Evolutionary conservation across 164 flowering plant species (phyloP), one percentile per base, ranked within the genome.

Genomic region (Cinnamomum chago): DNA sequence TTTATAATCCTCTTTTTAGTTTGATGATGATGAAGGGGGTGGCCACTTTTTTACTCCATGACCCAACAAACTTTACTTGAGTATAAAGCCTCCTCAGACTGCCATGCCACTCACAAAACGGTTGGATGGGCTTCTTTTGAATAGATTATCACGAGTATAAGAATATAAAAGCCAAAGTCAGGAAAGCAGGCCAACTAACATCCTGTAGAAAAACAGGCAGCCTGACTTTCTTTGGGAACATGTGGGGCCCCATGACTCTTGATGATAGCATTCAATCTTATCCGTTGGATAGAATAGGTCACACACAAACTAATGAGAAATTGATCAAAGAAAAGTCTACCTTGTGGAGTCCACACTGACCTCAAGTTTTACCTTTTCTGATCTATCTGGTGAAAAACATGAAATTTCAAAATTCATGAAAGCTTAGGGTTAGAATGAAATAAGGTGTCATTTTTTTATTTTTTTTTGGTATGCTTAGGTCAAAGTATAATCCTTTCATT

Each of bases 31-130:
- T 72, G 79, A 70, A 50, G 75, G 68, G 50, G 77, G 68, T 89
- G 85, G 82, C 86, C 85, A 83, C 87, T 85, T 86, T 85, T 72
- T 85, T 86, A 89, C 92, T 89, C 92, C 84, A 89, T 77, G 73
- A 73, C 83, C 85, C 85, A 64, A 72, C 75, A 65, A 72, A 72
- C 75, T 72, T 72, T 72, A 64, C 75, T 72, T 72, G 58, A 40
- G 27, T 62, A 66, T 67, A 72, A 72, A 72, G 75, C 68, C 68
- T 72, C 62, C 33, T 64, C 14, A 47, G 52, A 24, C 75, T 9
- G 64, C 25, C 60, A 60, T 60, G 10, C 60, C 33, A 35, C 51
- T 23, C n/a, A n/a, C 33, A 70, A n/a, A 72, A 62, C 33, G 3
- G 75, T 64, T 62, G 40, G 55, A 68, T 72, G 50, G 62, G n/a